These are phyloP conservation scores for Endocladia muricata DNA, from an alignment of 31 red algal genomes.

Conservation along the genomic window DNA sequence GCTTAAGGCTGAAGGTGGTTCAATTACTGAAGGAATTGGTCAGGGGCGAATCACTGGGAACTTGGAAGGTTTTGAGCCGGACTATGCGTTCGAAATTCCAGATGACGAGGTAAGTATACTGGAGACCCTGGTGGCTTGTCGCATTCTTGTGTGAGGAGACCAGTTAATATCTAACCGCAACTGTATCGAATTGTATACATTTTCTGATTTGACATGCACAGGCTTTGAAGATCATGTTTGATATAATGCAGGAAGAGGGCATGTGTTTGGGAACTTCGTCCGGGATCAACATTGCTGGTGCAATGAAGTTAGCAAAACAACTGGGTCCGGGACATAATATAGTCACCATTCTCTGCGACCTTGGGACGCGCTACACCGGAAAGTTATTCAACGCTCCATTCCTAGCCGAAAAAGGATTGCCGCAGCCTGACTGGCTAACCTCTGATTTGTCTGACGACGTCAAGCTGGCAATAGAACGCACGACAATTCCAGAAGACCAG, in stretches of 20 bases:
- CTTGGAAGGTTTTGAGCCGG: constrained; percentile 69
- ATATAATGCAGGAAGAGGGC: constrained; percentile 80
- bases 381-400: constrained; percentile 74
- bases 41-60: constrained; percentile 78
- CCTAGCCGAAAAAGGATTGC: constrained; percentile 40
- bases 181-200: too few relatives aligned
- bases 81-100: constrained; percentile 67
- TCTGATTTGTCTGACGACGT: constrained; percentile 10
- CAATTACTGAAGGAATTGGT: constrained; percentile 87
- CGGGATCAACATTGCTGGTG: constrained; percentile 86
- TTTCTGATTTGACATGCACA: too few relatives aligned
- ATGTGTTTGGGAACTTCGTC: constrained; percentile 67
- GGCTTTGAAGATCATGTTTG: constrained; percentile 55
- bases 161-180: too few relatives aligned
- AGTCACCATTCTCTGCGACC: constrained; percentile 83
- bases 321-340: constrained; percentile 80
- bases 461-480: constrained; percentile 18
- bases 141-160: neutral
- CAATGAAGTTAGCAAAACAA: constrained; percentile 62
- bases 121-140: neutral
- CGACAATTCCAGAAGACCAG: constrained; percentile 23
- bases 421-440: constrained; percentile 48
- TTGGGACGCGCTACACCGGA: constrained; percentile 61
- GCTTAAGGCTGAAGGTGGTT: constrained; percentile 48
- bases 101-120: constrained; percentile 61